Evolutionary conservation across 352 stramenopile genomes (phyloP).

Genomic region (Phytophthora quininea): DNA sequence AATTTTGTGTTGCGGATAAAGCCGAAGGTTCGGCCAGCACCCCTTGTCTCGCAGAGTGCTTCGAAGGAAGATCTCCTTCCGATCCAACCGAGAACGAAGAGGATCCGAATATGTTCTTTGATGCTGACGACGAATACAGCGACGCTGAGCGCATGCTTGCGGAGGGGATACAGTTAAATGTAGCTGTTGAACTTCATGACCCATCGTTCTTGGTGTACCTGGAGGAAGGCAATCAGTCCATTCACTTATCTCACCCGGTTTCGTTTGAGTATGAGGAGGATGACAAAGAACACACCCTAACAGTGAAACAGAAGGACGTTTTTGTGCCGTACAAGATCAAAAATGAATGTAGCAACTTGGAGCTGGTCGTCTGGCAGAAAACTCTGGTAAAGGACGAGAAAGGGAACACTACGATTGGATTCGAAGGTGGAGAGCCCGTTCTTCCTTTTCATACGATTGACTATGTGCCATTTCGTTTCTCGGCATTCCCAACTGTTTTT

Average conservation of each 20-base stretch:
- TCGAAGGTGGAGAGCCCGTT: slow-evolving; percentile 71
- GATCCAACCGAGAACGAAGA: slow-evolving; percentile 37
- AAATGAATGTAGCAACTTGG: slow-evolving; percentile 82
- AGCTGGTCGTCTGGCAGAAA: slow-evolving; percentile 84
- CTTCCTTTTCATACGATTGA: slow-evolving; percentile 82
- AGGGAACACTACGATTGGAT: slow-evolving; percentile 49
- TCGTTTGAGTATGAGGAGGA: slow-evolving; percentile 38
- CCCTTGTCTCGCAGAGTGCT: slow-evolving; percentile 49
- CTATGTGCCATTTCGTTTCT: slow-evolving; percentile 80
- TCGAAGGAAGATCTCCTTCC: slow-evolving; percentile 34
- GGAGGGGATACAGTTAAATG: slow-evolving; percentile 65
- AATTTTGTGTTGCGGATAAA: slow-evolving; percentile 84
- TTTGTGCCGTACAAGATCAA: slow-evolving; percentile 85
- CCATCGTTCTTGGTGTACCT: slow-evolving; percentile 75
- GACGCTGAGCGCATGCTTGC: slow-evolving; percentile 43
- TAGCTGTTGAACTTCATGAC: slow-evolving; percentile 81
- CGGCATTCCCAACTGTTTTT: slow-evolving; percentile 65
- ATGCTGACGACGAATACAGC: slow-evolving; percentile 43
- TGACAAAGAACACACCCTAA: slow-evolving; percentile 31
- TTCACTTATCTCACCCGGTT: slow-evolving; percentile 32
- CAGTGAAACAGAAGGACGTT: slow-evolving; percentile 52
- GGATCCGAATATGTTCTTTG: slow-evolving; percentile 36
- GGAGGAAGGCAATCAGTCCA: slow-evolving; percentile 41
- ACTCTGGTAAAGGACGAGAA: slow-evolving; percentile 61
- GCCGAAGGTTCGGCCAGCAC: slow-evolving; percentile 52